Conservation (phyloP, 176 grass and related monocot genomes). For the Carex littledalei region DNA sequence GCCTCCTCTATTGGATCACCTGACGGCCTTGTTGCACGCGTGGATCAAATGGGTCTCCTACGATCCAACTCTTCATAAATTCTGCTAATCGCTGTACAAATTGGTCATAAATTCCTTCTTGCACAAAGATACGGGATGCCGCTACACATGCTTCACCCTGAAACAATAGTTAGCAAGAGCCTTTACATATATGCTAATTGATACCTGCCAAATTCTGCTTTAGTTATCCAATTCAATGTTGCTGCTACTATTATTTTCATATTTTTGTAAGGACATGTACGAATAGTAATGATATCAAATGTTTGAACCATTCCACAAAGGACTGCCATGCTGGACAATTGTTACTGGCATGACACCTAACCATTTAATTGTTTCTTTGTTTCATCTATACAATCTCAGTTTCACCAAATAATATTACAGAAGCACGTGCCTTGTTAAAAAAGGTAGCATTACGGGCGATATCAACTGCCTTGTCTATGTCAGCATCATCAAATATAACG, state of each 20-base stretch:
- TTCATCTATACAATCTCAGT: background rate
- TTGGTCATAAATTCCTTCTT: slow-evolving; percentile 44
- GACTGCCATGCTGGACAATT: background rate
- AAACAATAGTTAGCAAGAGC: background rate
- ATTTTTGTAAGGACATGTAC: background rate
- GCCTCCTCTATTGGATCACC: slow-evolving; percentile 49
- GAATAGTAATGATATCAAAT: background rate
- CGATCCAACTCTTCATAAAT: slow-evolving; percentile 27
- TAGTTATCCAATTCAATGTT: background rate
- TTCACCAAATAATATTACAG: background rate
- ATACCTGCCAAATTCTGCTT: background rate
- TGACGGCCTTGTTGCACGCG: slow-evolving; percentile 45
- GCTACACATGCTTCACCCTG: slow-evolving; percentile 46
- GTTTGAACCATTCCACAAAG: background rate
- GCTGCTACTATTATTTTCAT: background rate
- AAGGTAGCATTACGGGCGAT: slow-evolving; percentile 30
- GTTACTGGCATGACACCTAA: background rate
- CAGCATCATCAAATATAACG: slow-evolving; percentile 52
- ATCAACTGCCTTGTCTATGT: slow-evolving; percentile 41
- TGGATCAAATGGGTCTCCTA: slow-evolving; percentile 45
- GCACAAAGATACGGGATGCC: slow-evolving; percentile 36
- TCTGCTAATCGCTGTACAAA: slow-evolving; percentile 36
- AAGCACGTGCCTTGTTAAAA: slow-evolving; percentile 35
- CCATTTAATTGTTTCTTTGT: background rate
- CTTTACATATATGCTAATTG: background rate